Evolutionary conservation across 768 basidiomycete genomes (phyloP), one percentile per base, ranked within the genome.

Genomic region (Russula abietina): DNA sequence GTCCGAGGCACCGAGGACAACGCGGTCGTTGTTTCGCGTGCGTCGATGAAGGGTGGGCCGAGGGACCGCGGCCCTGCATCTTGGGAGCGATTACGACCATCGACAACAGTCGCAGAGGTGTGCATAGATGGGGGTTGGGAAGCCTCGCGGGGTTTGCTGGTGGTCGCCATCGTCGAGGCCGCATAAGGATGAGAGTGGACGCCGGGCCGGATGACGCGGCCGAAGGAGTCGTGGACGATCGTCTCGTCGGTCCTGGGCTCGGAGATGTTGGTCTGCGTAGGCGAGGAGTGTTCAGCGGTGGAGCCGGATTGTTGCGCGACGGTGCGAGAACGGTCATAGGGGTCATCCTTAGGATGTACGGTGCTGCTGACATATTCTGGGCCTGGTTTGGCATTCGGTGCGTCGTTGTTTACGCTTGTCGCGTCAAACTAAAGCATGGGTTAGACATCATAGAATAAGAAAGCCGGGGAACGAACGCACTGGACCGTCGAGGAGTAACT

Each of bases 171-270:
- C 11, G n/a, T 33, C 26, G 26, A 4, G 4, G 32, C n/a, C 4
- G 24, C 14, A 22, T 26, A 24, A 16, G 39, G 24, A 12, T 33
- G 26, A 4, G 62, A 16, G 36, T 17, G 14, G 14, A 26, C 48
- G n/a, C 43, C n/a, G n/a, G n/a, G 45, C 11, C 39, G 62, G 46
- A 55, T 28, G 16, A 48, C n/a, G 36, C 58, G 63, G 28, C 63
- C 63, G 48, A 50, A 36, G 5, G 54, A 4, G 24, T 64, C 63
- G 54, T 60, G 53, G 48, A 36, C 14, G 10, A 43, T 41, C 9
- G 63, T 64, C 12, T 56, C 48, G 33, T 64, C 63, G 7, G 63
- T 64, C 30, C 9, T 53, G 48, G 63, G 63, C 22, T 60, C 58
- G 9, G 63, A 64, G 10, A 30, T 11, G 2, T 36, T 48, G 14